These are phyloP conservation scores for Pestalotiopsis sp. DNA, from an alignment of 2,329 filamentous ascomycete species.

Conservation along the genomic window DNA sequence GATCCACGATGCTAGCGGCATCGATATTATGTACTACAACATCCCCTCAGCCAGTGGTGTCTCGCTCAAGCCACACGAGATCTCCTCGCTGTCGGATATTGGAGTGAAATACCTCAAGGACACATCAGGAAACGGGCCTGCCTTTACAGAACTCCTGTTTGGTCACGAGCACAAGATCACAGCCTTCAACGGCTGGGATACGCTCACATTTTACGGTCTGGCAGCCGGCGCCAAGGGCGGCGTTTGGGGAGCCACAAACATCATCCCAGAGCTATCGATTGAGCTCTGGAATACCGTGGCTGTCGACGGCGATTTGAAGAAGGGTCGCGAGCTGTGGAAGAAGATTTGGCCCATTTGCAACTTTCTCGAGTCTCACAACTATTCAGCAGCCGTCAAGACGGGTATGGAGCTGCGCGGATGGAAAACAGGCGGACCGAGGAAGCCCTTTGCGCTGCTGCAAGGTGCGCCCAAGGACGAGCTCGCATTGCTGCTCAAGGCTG, in stretches of 20 bases:
- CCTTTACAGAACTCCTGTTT: constrained; percentile 52
- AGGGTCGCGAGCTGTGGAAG: constrained; percentile 48
- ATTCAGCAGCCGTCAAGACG: constrained; percentile 50
- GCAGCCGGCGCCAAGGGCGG: constrained; percentile 51
- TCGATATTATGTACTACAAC: constrained; percentile 55
- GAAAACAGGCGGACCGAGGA: constrained; percentile 49
- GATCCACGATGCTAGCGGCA: constrained; percentile 39
- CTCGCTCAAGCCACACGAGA: constrained; percentile 41
- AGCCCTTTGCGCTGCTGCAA: constrained; percentile 47
- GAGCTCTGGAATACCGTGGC: constrained; percentile 50
- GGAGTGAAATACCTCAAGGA: constrained; percentile 56
- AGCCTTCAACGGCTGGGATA: constrained; percentile 57
- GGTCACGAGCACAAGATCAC: constrained; percentile 41
- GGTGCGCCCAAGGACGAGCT: constrained; percentile 37
- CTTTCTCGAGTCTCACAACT: constrained; percentile 51
- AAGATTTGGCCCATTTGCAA: constrained; percentile 54
- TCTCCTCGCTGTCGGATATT: constrained; percentile 45
- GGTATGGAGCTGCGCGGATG: constrained; percentile 49
- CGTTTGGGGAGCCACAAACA: constrained; percentile 54
- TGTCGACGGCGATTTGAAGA: constrained; percentile 43
- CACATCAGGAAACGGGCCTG: constrained; percentile 53
- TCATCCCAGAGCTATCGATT: constrained; percentile 51
- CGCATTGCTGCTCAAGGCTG: constrained; percentile 37
- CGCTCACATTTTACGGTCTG: constrained; percentile 54
- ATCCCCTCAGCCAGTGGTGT: constrained; percentile 51